Evolutionary conservation across 1,284 basidiomycete genomes (phyloP).

Genomic region (Irpex lacteus): DNA sequence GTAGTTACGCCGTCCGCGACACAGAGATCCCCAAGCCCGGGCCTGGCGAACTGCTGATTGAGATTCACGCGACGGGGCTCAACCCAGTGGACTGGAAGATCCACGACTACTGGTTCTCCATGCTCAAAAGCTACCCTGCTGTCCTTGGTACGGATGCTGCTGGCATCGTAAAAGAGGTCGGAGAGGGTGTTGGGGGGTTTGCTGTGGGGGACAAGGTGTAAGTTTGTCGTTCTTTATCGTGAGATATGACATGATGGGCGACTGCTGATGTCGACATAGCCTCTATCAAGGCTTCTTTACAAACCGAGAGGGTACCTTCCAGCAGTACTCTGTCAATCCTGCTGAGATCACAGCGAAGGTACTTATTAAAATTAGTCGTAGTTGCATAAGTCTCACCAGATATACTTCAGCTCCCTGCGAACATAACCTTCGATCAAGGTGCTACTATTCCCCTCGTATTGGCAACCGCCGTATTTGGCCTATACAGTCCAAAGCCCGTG

Average conservation of each 20-base stretch:
- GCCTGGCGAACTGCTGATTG: slow-evolving; percentile 12
- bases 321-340: slow-evolving; percentile 24
- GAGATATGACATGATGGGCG: background rate
- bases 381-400: background rate
- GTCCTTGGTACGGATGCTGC: slow-evolving; percentile 54
- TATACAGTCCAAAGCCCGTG: slow-evolving; percentile 33
- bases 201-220: slow-evolving; percentile 57
- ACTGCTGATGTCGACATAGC: background rate
- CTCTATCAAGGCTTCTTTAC: slow-evolving; percentile 12
- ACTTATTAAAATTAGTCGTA: background rate
- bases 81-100: slow-evolving; percentile 24
- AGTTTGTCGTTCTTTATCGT: slow-evolving; percentile 8
- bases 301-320: slow-evolving; percentile 20
- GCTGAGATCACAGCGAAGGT: slow-evolving; percentile 25
- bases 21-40: slow-evolving; percentile 5
- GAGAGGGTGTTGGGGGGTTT: slow-evolving; percentile 46
- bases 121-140: slow-evolving; percentile 35
- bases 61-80: slow-evolving; percentile 10
- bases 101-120: slow-evolving; percentile 24
- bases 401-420: slow-evolving; percentile 25
- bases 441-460: slow-evolving; percentile 39
- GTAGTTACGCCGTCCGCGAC: slow-evolving; percentile 3
- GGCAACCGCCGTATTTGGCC: slow-evolving; percentile 36
- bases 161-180: slow-evolving; percentile 52
- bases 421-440: slow-evolving; percentile 31